Evolutionary conservation across 495 filamentous ascomycete species (phyloP).

Genomic region (Lophiostoma macrostomum): DNA sequence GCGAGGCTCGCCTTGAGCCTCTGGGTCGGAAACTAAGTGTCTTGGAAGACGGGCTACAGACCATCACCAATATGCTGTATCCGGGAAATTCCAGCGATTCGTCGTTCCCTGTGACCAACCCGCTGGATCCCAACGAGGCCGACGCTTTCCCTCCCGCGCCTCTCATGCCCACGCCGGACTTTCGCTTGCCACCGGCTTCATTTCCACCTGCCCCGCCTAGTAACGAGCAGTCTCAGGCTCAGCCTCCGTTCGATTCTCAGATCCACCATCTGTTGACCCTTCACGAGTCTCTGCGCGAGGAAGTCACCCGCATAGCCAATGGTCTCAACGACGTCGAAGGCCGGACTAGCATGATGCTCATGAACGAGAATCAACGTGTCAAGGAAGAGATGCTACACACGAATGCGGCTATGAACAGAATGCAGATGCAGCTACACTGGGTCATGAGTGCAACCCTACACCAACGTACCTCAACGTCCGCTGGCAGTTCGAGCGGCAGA

Average conservation of each 20-base stretch:
- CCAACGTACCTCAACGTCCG: constrained; percentile 16
- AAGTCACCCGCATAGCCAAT: constrained; percentile 57
- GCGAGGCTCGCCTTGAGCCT: constrained; percentile 55
- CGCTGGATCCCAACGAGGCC: constrained; percentile 28
- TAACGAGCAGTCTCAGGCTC: constrained; percentile 19
- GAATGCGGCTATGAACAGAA: constrained; percentile 59
- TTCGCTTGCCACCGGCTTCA: constrained; percentile 29
- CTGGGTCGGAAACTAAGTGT: constrained; percentile 58
- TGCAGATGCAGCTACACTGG: constrained; percentile 70
- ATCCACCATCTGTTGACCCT: constrained; percentile 63
- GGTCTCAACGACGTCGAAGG: constrained; percentile 62
- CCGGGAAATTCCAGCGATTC: constrained; percentile 30
- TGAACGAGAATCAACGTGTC: constrained; percentile 64
- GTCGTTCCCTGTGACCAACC: constrained; percentile 28
- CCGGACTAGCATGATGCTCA: constrained; percentile 62
- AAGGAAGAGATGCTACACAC: constrained; percentile 68
- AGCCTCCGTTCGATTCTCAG: constrained; percentile 43
- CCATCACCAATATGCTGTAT: constrained; percentile 45
- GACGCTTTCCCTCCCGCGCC: constrained; percentile 15
- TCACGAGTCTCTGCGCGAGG: constrained; percentile 65
- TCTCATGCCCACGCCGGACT: constrained; percentile 28
- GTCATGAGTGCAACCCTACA: constrained; percentile 61
- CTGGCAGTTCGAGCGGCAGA: constrained; percentile 7
- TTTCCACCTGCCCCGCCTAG: constrained; percentile 25
- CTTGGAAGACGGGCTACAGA: constrained; percentile 53